phyloP scores from a whole-genome alignment of 768 basidiomycete genomes.

The Suillus spraguei region DNA sequence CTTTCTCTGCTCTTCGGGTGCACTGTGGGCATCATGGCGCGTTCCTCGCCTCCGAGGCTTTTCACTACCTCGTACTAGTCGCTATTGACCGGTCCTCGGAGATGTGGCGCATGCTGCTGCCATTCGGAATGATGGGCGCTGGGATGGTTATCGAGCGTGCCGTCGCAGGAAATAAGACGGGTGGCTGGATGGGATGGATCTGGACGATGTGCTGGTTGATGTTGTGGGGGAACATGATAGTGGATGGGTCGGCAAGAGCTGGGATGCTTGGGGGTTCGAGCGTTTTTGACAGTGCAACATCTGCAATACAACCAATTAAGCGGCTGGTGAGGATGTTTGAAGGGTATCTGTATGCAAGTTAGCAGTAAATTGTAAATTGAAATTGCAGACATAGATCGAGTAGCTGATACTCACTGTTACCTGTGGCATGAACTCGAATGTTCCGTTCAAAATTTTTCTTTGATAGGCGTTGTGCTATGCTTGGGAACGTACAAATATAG shows the following conservation, averaged over 20 bases:
- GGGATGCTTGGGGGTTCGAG: conserved; percentile 16
- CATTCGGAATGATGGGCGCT: conserved; percentile 57
- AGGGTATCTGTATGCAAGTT: conserved; percentile 14
- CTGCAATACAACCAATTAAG: conserved; percentile 16
- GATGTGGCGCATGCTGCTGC: conserved; percentile 42
- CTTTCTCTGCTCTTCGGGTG: conserved; percentile 45
- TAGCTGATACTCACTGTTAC: background rate
- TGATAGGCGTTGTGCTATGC: too few species aligned
- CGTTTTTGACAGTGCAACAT: conserved; percentile 12
- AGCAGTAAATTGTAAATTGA: background rate
- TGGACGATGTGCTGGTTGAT: conserved; percentile 39
- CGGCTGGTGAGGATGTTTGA: conserved; percentile 17
- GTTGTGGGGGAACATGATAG: conserved; percentile 24
- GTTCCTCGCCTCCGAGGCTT: conserved; percentile 56
- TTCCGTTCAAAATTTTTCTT: too few species aligned
- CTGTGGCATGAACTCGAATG: too few species aligned
- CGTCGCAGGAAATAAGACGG: conserved; percentile 29
- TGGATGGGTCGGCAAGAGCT: conserved; percentile 24
- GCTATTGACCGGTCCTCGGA: conserved; percentile 51
- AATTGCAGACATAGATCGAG: too few species aligned
- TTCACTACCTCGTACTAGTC: conserved; percentile 56
- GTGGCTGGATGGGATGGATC: conserved; percentile 33
- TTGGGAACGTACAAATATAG: too few species aligned
- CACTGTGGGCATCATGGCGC: conserved; percentile 49
- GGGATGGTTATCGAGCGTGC: conserved; percentile 50